Conservation (phyloP, 179 eudicot species). For the Drosera spatulata region DNA sequence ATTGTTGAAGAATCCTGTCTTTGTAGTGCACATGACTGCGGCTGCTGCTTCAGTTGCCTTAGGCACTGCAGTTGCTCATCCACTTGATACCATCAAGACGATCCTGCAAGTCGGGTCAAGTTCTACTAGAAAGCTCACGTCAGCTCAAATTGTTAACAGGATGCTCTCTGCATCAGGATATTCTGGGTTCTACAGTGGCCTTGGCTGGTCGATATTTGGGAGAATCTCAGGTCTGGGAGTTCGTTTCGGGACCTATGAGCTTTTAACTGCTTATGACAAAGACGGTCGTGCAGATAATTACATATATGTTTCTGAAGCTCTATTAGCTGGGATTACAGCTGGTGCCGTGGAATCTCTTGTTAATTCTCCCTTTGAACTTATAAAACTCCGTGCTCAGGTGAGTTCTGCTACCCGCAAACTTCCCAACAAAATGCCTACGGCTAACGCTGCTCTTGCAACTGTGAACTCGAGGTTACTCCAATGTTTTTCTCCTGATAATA, state of each 20-base stretch:
- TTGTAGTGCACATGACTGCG: conserved; percentile 59
- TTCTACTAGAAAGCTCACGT: conserved; percentile 39
- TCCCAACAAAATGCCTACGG: conserved; percentile 6
- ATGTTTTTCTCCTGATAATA: conserved; percentile 37
- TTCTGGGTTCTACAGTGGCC: conserved; percentile 71
- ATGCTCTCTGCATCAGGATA: conserved; percentile 51
- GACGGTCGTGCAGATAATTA: conserved; percentile 82
- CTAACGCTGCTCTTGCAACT: conserved; percentile 22
- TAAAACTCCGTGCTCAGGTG: conserved; percentile 86
- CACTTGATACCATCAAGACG: conserved; percentile 76
- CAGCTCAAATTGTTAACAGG: conserved; percentile 47
- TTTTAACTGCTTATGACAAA: conserved; percentile 69
- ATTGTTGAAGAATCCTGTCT: conserved; percentile 45
- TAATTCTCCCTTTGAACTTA: conserved; percentile 82
- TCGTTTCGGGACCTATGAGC: conserved; percentile 79
- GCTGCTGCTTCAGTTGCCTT: conserved; percentile 54
- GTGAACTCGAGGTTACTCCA: conserved; percentile 45
- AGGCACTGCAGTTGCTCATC: conserved; percentile 55
- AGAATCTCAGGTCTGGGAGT: conserved; percentile 62
- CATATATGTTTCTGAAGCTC: conserved; percentile 69
- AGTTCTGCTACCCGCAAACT: conserved; percentile 42
- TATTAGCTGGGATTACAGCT: conserved; percentile 69
- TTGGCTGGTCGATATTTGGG: conserved; percentile 61
- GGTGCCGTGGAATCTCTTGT: conserved; percentile 63
- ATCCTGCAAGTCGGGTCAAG: conserved; percentile 75